Base-by-base conservation (phyloP, 1,139 yeast species). In the Geotrichum cucujoidarum region DNA sequence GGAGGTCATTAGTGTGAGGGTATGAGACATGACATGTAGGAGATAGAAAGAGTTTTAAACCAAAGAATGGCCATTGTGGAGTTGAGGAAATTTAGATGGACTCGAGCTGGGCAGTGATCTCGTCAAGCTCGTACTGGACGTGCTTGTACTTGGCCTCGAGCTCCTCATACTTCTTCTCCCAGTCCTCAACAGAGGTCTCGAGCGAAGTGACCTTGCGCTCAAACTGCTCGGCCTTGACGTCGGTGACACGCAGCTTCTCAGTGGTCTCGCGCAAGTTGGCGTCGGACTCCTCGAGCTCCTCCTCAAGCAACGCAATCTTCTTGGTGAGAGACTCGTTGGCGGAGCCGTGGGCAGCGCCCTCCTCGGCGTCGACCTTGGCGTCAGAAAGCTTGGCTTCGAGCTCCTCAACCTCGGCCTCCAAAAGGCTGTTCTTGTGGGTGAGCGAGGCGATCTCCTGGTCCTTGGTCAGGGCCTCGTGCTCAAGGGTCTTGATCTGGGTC, bases 371-470 rank as follows among this genome's bases (percentile, higher is more conserved):
- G 62, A 84, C 81, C 77, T 92, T 90, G 67, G 84, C 80, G 61
- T 85, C 95, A 48, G 77, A 73, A 61, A 92, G 77, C 65, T 85
- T 83, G 55, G 74, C 65, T 72, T 92, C 98, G 64, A 89, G 77
- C 66, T 86, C 85, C 65, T 89, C 97, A 55, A 90, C 88, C 67
- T 88, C 90, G 57, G 81, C 84, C 72, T 92, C 99, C 65, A 94
- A 78, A 49, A 83, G 81, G 61, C 85, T 83, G 73, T 90, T 92
- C 75, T 88, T 90, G 74, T 95, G 89, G 57, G 92, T 82, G 68
- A 92, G 79, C 4, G 97, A 79, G 67, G 88, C 89, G 68, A 92
- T 88, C 69, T 87, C 95, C 75, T 94, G 92, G 68, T 92, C 98
- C 74, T 90, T 90, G 61, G 87, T 92, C 59, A 86, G 76, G 66